Evolutionary conservation across 176 grass and related monocot species (phyloP), one percentile per base, ranked within the genome.

Genomic region (Musa acuminata): DNA sequence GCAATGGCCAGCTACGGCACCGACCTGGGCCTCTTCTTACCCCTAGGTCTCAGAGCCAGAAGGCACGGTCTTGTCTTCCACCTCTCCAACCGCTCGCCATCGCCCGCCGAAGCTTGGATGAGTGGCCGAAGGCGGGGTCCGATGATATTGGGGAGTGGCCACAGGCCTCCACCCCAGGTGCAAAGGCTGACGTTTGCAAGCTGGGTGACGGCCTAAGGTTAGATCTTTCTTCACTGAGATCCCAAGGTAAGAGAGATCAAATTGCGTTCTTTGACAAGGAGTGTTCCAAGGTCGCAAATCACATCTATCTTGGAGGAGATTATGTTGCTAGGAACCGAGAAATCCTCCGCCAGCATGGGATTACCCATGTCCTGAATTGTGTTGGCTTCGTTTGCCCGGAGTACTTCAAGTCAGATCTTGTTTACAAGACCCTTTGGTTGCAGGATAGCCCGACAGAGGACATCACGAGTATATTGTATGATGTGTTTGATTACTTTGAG

Each of bases 401-500:
- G 81, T 97, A 97, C 78, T 97, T 97, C 77, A 97, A 97, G 73
- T 90, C 90, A 0, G 93, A 97, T 75, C 84, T 92, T 7, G 63
- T 92, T 64, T 97, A 97, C 82, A 89, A 84, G 73, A 97, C 93
- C 21, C 87, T 97, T 3, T 97, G 93, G 93, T 79, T 97, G 64
- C 93, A 97, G 88, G 93, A 97, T 73, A 97, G 87, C 81, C 93
- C 93, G 27, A 92, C 83, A 1, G 93, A 97, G 84, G 93, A 97
- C 80, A 97, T 97, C 80, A 97, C 89, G 9, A 97, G 93, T 66
- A 97, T 97, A 80, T 50, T 97, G 2, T 97, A 97, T 8, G 93
- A 97, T 51, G 93, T 97, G 62, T 97, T 97, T 77, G 93, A 97
- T 83, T 97, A 97, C 71, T 97, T 97, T 66, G 96, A 99, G 88